Evolutionary conservation across 139 green algal species (phyloP), one percentile per base, ranked within the genome.

Genomic region (Limnomonas spitsbergensis): DNA sequence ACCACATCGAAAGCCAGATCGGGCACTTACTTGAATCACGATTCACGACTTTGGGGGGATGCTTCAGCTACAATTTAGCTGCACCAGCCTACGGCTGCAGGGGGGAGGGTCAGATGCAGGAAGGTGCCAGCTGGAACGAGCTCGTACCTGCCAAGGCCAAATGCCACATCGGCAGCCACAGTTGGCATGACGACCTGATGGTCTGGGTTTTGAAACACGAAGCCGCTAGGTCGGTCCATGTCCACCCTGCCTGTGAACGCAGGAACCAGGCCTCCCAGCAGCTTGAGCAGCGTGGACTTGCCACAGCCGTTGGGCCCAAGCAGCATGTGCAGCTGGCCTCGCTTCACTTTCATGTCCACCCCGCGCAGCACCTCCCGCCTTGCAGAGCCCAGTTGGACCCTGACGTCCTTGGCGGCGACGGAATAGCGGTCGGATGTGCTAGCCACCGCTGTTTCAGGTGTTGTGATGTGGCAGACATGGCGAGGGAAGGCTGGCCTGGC

Each of bases 141-240:
- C 20, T 61, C 70, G 3, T 38, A 77, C 70, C 70, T 77, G 26
- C 89, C 40, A 95, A 99, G 86, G 1, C 94, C 94, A 83, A 99
- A 98, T 0, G 96, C 96, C 14, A 99, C 96, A 72, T 99, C 96
- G 36, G 94, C 90, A 2, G 87, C 91, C 2, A 97, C 95, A 3
- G 82, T 86, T 32, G 82, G 85, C 82, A 84, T 85, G 1, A 87
- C 77, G 9, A 79, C 87, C 74, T 98, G 94, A 81, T 99, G 94
- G 79, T 99, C 96, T 1, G 96, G 96, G 82, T 99, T 99, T 71
- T 99, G 96, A 77, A 98, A 98, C 35, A 99, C 96, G 81, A 98
- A 97, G 29, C 87, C 91, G 1, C 82, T 85, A 1, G 93, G 91
- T n/a, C 71, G 68, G 9, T 92, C 83, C 1, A 73, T 74, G 3